phyloP scores from a whole-genome alignment of 1,139 yeast species.

The Zygosaccharomyces sapae region DNA sequence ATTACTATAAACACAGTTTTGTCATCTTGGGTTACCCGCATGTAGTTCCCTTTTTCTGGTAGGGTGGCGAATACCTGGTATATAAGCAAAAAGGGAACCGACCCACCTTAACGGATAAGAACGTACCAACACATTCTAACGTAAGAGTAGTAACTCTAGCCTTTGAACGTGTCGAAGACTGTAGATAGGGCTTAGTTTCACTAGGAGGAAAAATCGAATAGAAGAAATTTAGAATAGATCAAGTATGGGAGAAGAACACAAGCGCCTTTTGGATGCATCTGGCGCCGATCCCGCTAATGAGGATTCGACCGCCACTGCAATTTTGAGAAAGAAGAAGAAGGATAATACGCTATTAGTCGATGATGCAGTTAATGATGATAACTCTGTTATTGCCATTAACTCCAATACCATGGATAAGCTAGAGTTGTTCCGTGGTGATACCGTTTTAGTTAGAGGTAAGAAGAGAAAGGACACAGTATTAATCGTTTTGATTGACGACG shows the following conservation, averaged over 20 bases:
- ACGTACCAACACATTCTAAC: background rate
- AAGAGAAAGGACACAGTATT: conserved; percentile 98
- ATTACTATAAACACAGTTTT: too few relatives aligned
- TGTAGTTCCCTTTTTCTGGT: conserved; percentile 5
- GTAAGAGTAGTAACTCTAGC: background rate
- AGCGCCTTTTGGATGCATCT: conserved; percentile 50
- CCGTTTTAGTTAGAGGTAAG: conserved; percentile 95
- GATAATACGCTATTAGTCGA: conserved; percentile 87
- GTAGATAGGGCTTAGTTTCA: background rate
- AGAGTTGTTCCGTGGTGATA: conserved; percentile 95
- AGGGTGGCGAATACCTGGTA: conserved; percentile 14
- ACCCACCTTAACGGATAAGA: background rate
- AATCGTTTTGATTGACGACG: conserved; percentile 94
- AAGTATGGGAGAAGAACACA: conserved; percentile 37
- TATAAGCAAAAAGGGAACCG: conserved; percentile 7
- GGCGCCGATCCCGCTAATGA: conserved; percentile 53
- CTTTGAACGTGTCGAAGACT: background rate
- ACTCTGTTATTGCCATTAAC: conserved; percentile 91
- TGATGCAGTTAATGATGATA: conserved; percentile 95
- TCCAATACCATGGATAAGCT: conserved; percentile 92
- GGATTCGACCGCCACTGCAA: conserved; percentile 95
- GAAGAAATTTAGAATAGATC: background rate
- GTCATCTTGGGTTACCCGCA: conserved; percentile 1
- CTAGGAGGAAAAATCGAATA: conserved; percentile 1
- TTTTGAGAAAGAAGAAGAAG: conserved; percentile 95